A percentile compares a stretch with the other conserved stretches of the same genome.
These are phyloP conservation scores for Leptographium radiaticola DNA, from an alignment of 2,329 filamentous ascomycete genomes.

Conservation along the genomic window DNA sequence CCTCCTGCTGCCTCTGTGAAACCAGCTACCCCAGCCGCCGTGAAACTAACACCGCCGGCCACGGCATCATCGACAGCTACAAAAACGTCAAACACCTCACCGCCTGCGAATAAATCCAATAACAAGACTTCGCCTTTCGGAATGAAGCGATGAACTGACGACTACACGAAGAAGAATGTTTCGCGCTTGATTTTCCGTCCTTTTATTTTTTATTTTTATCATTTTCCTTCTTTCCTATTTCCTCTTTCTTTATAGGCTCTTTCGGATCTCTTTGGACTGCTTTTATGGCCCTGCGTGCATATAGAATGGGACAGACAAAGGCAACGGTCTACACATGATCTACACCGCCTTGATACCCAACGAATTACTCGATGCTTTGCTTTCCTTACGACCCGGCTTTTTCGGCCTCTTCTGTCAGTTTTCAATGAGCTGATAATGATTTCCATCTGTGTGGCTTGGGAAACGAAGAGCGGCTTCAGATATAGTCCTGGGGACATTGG, in stretches of 20 bases:
- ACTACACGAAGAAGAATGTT: neutral
- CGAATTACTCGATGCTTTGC: neutral
- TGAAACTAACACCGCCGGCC: neutral
- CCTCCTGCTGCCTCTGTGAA: neutral
- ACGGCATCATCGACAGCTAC: neutral
- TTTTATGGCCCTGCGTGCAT: too few species aligned
- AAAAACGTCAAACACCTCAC: neutral
- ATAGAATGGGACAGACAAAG: neutral
- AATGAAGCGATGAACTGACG: neutral
- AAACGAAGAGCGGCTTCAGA: too few species aligned
- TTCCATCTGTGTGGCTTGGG: too few species aligned
- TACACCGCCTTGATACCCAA: conserved; percentile 6
- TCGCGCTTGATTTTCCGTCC: neutral
- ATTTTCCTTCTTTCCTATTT: neutral
- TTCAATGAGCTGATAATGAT: too few species aligned
- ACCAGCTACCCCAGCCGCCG: neutral
- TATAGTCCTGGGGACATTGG: too few species aligned
- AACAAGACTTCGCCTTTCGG: neutral
- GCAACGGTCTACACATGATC: neutral
- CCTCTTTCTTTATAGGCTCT: neutral
- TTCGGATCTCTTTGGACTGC: neutral
- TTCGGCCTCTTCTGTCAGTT: too few species aligned
- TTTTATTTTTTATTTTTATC: neutral
- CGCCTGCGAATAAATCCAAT: neutral
- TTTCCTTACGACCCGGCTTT: too few species aligned